These are phyloP conservation scores for Rauvolfia tetraphylla DNA, from an alignment of 257 asterid genomes.

Conservation along the genomic window DNA sequence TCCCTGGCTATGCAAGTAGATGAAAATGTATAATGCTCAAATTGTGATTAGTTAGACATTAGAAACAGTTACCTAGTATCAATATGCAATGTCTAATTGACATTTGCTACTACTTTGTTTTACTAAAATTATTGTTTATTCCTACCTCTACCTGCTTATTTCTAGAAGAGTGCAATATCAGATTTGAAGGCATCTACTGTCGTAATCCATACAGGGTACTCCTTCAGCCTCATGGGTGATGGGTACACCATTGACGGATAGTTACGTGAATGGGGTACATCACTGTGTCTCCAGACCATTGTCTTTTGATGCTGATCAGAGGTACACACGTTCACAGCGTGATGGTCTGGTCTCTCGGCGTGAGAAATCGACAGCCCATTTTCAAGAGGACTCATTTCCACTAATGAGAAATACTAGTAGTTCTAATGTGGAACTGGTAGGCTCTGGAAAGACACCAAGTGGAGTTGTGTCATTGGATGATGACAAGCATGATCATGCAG, in stretches of 20 bases:
- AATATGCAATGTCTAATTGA: background rate
- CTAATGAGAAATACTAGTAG: constrained; percentile 33
- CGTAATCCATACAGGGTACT: constrained; percentile 51
- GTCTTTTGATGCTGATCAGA: constrained; percentile 80
- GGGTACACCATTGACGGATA: constrained; percentile 54
- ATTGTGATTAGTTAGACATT: background rate
- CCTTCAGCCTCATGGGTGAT: constrained; percentile 49
- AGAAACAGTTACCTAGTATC: background rate
- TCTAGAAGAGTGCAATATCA: constrained; percentile 60
- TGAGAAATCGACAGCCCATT: constrained; percentile 73
- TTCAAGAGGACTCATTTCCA: constrained; percentile 67
- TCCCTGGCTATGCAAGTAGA: background rate
- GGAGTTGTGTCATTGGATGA: constrained; percentile 3
- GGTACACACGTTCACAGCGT: constrained; percentile 59
- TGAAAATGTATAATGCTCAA: background rate
- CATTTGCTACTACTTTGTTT: background rate
- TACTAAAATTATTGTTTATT: background rate
- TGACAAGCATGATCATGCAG: constrained; percentile 1
- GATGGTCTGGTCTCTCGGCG: constrained; percentile 67
- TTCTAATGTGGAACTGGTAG: constrained; percentile 7
- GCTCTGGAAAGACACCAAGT: constrained; percentile 12
- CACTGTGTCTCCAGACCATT: constrained; percentile 90
- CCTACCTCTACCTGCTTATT: constrained; percentile 3
- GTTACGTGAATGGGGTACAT: constrained; percentile 59
- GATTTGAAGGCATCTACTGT: constrained; percentile 54